Base-by-base conservation (phyloP, 352 stramenopile genomes). In the Phytophthora multivora region DNA sequence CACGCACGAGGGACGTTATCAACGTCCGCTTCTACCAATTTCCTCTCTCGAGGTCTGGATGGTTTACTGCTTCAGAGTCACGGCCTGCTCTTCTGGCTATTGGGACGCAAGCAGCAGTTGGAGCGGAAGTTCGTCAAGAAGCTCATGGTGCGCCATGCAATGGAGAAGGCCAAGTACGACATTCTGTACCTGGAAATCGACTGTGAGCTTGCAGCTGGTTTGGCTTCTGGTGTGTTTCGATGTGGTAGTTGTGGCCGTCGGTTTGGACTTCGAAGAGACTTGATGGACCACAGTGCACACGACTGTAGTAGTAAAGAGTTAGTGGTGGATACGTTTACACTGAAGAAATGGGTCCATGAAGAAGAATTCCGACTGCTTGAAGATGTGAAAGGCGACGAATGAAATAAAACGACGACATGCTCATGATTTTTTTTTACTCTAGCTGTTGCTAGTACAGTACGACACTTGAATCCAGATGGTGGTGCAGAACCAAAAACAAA, bases 51-150 rank as follows among this genome's bases (percentile, higher is more conserved):
- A 13, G 67, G 76, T 8, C 25, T 85, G 0, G 64, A 82, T 31
- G 30, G 59, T 1, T 43, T 86, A 41, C 46, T 86, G 0, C 63
- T 83, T 21, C 63, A 80, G 28, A 78, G 76, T 36, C 73, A 75
- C 47, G 76, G 76, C 0, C 31, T 81, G 16, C 43, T 86, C 4
- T 81, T 86, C 45, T 83, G 73, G 73, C 31, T 86, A 8, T 54
- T 83, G 9, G 67, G 76, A 7, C 66, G 71, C 16, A 76, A 79
- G 21, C 73, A 77, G 50, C 67, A 79, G 36, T 51, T 86, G 4
- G 73, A 86, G 51, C 57, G 59, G 3, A 77, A 80, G 19, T 86
- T 83, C n/a, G 68, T 81, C 54, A 83, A 80, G 46, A 82, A 83
- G n/a, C 23, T 75, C 26, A 51, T 81, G 59, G 15, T 71, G 13